Percentiles rank a stretch among this genome's conserved stretches.
These are phyloP conservation scores for Plantago lanceolata DNA, from an alignment of 305 asterid genomes.

Conservation along the genomic window DNA sequence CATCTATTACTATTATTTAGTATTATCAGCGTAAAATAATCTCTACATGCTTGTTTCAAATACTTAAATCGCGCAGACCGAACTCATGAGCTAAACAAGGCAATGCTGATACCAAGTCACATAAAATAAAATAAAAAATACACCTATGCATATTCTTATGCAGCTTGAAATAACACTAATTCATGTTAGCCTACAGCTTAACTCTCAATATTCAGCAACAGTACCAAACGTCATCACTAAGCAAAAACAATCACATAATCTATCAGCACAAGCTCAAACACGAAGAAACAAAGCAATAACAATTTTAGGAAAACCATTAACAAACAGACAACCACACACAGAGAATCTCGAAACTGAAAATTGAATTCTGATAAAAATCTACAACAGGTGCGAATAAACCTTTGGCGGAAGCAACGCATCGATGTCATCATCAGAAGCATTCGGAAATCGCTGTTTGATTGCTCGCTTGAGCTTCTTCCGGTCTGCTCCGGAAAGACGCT, in stretches of 20 bases:
- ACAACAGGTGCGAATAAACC: conserved; percentile 30
- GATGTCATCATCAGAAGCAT: conserved; percentile 61
- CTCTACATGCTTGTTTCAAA: background rate
- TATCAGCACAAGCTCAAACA: background rate
- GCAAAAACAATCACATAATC: too few relatives aligned
- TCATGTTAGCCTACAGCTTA: too few relatives aligned
- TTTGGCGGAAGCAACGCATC: conserved; percentile 81
- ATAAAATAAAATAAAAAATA: too few relatives aligned
- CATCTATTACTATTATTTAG: background rate
- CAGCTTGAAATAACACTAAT: background rate
- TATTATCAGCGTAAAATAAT: background rate
- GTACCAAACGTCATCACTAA: too few relatives aligned
- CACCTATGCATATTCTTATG: too few relatives aligned
- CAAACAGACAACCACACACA: background rate
- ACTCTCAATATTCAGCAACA: too few relatives aligned
- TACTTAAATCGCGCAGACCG: background rate
- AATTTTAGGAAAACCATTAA: background rate
- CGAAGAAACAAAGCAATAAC: background rate
- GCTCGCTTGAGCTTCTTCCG: conserved; percentile 84
- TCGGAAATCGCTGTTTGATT: conserved; percentile 59
- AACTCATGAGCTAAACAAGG: background rate
- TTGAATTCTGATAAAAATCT: background rate
- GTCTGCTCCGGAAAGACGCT: conserved; percentile 94
- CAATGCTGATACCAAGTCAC: background rate
- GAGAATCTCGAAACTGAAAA: background rate